Base-by-base conservation (phyloP, 805 yeast species). In the Metschnikowia dekortorum region DNA sequence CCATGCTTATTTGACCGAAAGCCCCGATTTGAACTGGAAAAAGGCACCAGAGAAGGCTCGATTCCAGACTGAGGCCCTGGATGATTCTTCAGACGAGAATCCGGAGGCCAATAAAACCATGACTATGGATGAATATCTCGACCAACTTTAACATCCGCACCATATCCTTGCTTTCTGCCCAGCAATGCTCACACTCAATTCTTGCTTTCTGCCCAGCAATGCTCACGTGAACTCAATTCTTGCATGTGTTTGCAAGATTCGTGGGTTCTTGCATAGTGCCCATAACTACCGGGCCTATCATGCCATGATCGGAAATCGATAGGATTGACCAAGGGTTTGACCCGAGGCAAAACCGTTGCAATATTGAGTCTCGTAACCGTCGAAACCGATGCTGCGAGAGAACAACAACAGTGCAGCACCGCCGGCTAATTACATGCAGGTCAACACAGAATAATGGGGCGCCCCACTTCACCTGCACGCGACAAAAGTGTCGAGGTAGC, bases 1-100 rank as follows among this genome's bases (percentile, higher is more conserved):
- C 43, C 69, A 73, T 50, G 78, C 74, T 8, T 73, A 70, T 51
- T 62, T 73, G 47, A 71, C 75, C 13, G 76, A 70, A 47, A 73
- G 66, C 33, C 51, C 58, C 1, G 56, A 47, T 11, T n/a, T 47
- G 18, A 32, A 44, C 30, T 18, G 39, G 43, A 16, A 46, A 29
- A 39, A 39, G 44, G 28, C 41, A 28, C 38, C 35, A 8, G 45
- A 41, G 16, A 29, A 29, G 7, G 26, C 28, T 8, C 35, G 51
- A 13, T 47, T 47, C 18, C 42, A 32, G 13, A 29, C 22, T 10
- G 16, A 9, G 4, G 29, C 28, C 14, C 43, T 31, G 39, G 35
- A 14, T 6, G 29, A 44, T 4, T 29, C 41, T 9, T 39, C 44
- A 10, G 50, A 41, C 18, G 47, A 47, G 6, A 22, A 45, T 10